Evolutionary conservation across 192 early-diverging fungal genomes (phyloP).

Genomic region (Chytriomyces sp.): DNA sequence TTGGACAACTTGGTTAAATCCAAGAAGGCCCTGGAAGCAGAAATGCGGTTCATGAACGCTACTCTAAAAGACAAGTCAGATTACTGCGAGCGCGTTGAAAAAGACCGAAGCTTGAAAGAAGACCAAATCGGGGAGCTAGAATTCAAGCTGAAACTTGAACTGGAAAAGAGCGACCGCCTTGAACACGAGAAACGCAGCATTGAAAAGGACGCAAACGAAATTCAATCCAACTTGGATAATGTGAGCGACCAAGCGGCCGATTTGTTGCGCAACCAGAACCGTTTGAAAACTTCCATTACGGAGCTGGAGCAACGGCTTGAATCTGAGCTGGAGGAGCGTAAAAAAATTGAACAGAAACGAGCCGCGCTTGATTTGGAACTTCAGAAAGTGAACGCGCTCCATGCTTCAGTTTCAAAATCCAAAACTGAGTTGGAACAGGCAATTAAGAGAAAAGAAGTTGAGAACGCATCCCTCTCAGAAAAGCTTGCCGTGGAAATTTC

Average conservation of each 20-base stretch:
- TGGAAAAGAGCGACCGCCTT: conserved; percentile 42
- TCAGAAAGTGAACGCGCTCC: conserved; percentile 33
- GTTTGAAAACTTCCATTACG: conserved; percentile 48
- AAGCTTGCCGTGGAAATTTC: conserved; percentile 39
- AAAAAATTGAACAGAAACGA: conserved; percentile 44
- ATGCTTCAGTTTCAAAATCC: conserved; percentile 45
- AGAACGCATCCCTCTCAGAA: conserved; percentile 47
- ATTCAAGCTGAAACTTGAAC: conserved; percentile 49
- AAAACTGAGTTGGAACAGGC: conserved; percentile 51
- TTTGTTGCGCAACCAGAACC: conserved; percentile 52
- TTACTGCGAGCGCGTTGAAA: conserved; percentile 57
- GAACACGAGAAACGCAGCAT: conserved; percentile 53
- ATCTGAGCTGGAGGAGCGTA: conserved; percentile 49
- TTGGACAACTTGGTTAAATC: conserved; percentile 48
- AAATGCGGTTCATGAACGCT: conserved; percentile 41
- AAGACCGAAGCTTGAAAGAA: conserved; percentile 57
- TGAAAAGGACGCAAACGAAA: conserved; percentile 50
- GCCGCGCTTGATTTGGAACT: conserved; percentile 49
- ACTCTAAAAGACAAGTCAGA: conserved; percentile 42
- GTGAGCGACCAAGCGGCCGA: conserved; percentile 54
- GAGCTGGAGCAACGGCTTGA: conserved; percentile 57
- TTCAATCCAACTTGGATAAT: conserved; percentile 50
- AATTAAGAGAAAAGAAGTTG: conserved; percentile 53
- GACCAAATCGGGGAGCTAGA: conserved; percentile 57
- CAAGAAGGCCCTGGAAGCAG: conserved; percentile 49